Percentiles rank a stretch among this genome's conserved stretches.
These are phyloP conservation scores for Phylloporus rhodoxanthus DNA, from an alignment of 768 basidiomycete genomes.

Conservation along the genomic window DNA sequence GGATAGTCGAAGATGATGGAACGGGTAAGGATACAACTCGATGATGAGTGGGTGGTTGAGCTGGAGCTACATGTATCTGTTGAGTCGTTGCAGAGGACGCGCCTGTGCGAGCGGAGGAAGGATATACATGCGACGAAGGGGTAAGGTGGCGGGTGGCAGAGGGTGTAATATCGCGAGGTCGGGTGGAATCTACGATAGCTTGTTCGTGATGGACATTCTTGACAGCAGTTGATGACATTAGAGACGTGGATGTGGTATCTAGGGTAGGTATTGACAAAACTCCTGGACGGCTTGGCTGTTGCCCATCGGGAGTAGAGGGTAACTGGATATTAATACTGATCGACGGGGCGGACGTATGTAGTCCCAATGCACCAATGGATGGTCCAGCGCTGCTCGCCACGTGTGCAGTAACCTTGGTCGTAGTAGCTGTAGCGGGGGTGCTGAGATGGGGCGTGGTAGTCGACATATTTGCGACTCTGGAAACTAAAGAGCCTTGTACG, in stretches of 20 bases:
- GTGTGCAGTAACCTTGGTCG: slow-evolving; percentile 7
- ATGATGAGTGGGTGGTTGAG: slow-evolving; percentile 27
- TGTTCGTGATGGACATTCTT: slow-evolving; percentile 22
- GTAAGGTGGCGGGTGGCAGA: slow-evolving; percentile 15
- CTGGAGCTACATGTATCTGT: slow-evolving; percentile 19
- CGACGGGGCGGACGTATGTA: slow-evolving; percentile 4
- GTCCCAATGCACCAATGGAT: slow-evolving; percentile 4
- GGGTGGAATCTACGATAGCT: slow-evolving; percentile 16
- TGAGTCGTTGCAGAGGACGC: slow-evolving; percentile 15
- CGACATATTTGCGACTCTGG: slow-evolving; percentile 9
- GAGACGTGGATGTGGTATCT: slow-evolving; percentile 8
- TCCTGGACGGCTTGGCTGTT: slow-evolving; percentile 18
- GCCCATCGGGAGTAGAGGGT: slow-evolving; percentile 16
- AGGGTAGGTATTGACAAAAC: slow-evolving; percentile 10
- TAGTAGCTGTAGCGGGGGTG: slow-evolving; percentile 1
- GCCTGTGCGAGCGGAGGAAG: slow-evolving; percentile 19
- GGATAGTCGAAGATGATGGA: slow-evolving; percentile 13
- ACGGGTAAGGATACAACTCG: slow-evolving; percentile 35
- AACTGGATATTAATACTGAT: slow-evolving; percentile 8
- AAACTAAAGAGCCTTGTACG: slow-evolving; percentile 5
- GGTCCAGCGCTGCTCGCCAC: slow-evolving; percentile 4
- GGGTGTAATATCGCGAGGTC: slow-evolving; percentile 18
- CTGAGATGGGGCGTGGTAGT: slow-evolving; percentile 1
- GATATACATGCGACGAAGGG: slow-evolving; percentile 20
- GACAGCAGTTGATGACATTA: slow-evolving; percentile 9